Evolutionary conservation across 2,329 filamentous ascomycete species (phyloP).

Genomic region (Gnomoniopsis smithogilvyi): DNA sequence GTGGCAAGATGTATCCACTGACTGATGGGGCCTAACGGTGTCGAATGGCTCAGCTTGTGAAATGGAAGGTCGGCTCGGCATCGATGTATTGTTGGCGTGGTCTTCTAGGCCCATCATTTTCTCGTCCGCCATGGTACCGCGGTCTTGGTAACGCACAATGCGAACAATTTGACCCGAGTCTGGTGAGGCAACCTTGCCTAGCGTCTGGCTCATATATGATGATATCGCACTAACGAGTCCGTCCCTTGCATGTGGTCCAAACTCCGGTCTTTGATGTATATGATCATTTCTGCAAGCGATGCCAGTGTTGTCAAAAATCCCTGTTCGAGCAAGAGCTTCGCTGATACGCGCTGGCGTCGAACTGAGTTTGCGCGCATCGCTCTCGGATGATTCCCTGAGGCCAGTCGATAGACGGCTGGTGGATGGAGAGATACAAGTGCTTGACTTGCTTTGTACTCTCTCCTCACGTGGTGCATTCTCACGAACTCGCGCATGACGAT

Average conservation of each 20-base stretch:
- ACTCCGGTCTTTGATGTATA: no score
- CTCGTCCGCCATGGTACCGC: slow-evolving; percentile 13
- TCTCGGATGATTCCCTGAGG: not conserved
- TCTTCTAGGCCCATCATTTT: not conserved
- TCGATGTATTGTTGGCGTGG: not conserved
- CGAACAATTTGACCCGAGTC: not conserved
- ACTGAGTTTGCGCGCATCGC: not conserved
- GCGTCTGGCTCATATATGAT: not conserved
- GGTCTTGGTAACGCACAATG: slow-evolving; percentile 21
- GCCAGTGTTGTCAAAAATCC: slow-evolving; percentile 3
- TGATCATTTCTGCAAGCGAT: not conserved
- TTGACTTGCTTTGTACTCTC: slow-evolving; percentile 9
- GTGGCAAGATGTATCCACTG: not conserved
- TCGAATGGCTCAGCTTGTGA: not conserved
- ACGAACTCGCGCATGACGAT: not conserved
- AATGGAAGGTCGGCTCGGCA: not conserved
- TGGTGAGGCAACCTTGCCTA: not conserved
- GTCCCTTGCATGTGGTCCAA: not conserved
- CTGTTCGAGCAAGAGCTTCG: not conserved
- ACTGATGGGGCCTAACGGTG: not conserved
- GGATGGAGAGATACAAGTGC: slow-evolving; percentile 23
- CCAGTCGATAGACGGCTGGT: slow-evolving; percentile 11
- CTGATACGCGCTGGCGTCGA: not conserved
- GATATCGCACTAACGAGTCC: not conserved
- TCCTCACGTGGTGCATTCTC: not conserved